Conservation (phyloP, 1,139 yeast genomes). For the Blastobotrys serpentis region DNA sequence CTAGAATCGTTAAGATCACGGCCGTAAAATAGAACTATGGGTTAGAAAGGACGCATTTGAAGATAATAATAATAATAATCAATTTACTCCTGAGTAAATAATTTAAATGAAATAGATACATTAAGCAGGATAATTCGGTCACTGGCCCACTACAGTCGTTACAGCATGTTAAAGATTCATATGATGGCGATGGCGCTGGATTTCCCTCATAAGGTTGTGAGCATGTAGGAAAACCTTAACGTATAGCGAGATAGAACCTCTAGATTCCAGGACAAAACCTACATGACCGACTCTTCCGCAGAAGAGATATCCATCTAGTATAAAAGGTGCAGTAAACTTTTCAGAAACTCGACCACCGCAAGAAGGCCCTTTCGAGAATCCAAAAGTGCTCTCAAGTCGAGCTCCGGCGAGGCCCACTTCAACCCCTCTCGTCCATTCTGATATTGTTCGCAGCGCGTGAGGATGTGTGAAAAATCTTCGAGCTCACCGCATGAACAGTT, state of each 20-base stretch:
- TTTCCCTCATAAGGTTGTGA: slow-evolving; percentile 2
- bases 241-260: slow-evolving; percentile 3
- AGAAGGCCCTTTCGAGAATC: not conserved
- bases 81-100: not conserved
- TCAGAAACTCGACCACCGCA: slow-evolving; percentile 6
- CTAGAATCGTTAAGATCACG: too few relatives aligned
- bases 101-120: too few relatives aligned
- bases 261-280: slow-evolving; percentile 1
- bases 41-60: not conserved
- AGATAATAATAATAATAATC: not conserved
- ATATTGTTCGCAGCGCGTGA: not conserved
- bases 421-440: not conserved
- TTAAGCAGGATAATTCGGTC: not conserved
- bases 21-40: too few relatives aligned
- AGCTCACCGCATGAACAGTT: slow-evolving; percentile 6
- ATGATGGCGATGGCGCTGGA: slow-evolving; percentile 6
- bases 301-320: slow-evolving; percentile 7
- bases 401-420: slow-evolving; percentile 1
- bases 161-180: not conserved
- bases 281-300: slow-evolving; percentile 6
- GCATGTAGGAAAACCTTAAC: slow-evolving; percentile 7
- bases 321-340: not conserved
- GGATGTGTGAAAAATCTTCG: not conserved
- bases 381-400: not conserved
- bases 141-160: not conserved